phyloP scores from a whole-genome alignment of 371 early-diverging fungal genomes.

The Funneliformis caledonium region DNA sequence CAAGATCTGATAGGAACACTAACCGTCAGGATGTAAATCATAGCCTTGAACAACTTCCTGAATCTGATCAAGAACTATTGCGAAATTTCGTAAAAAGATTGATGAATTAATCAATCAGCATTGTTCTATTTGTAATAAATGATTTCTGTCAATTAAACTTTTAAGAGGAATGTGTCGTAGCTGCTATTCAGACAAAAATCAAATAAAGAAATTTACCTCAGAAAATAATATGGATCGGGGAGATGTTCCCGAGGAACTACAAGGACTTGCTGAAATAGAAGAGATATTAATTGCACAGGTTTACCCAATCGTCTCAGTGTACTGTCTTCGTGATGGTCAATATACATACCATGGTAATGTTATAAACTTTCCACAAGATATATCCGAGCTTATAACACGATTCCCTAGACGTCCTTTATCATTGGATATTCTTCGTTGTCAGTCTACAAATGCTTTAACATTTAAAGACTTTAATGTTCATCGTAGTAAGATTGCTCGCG shows the following conservation, averaged over 20 bases:
- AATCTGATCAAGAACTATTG: not conserved
- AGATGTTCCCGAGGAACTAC: not conserved
- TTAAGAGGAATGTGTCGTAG: not conserved
- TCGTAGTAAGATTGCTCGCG: not conserved
- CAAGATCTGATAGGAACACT: no score
- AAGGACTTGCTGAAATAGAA: not conserved
- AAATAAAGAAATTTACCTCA: not conserved
- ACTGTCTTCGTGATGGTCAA: not conserved
- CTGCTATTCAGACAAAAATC: not conserved
- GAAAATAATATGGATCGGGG: no score
- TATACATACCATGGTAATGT: not conserved
- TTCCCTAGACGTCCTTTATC: not conserved
- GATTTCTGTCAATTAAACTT: not conserved
- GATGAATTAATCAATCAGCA: not conserved
- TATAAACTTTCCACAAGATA: constrained; percentile 9
- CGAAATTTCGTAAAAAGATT: not conserved
- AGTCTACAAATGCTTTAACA: not conserved
- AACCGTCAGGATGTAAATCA: no score
- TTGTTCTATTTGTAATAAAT: not conserved
- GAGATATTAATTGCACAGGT: no score
- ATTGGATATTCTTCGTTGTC: not conserved
- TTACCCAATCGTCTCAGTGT: no score
- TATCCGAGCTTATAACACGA: not conserved
- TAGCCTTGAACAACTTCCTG: no score
- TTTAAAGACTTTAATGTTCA: constrained; percentile 8